These are phyloP conservation scores for Alternaria consortialis DNA, from an alignment of 2,329 filamentous ascomycete genomes.

Conservation along the genomic window DNA sequence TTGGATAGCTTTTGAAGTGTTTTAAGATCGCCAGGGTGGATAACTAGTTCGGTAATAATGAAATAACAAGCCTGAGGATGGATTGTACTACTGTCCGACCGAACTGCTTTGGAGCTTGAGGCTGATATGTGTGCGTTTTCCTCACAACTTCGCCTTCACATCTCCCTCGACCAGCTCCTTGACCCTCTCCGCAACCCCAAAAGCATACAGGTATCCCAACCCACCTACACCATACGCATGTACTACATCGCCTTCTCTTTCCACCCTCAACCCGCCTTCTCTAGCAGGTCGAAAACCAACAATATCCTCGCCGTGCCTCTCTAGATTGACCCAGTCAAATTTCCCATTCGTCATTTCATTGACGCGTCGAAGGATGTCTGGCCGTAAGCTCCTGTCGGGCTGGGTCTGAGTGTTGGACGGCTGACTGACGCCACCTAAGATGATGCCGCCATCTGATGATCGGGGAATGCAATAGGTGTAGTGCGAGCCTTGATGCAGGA, in stretches of 20 bases:
- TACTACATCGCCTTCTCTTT: background rate
- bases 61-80: no score
- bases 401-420: background rate
- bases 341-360: background rate
- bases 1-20: slow-evolving; percentile 21
- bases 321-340: background rate
- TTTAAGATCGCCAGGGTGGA: rapidly evolving
- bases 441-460: background rate
- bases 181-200: background rate
- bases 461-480: background rate
- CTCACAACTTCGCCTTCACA: background rate
- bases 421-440: background rate
- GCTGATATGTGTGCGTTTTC: background rate
- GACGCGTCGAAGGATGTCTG: background rate
- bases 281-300: background rate
- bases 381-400: background rate
- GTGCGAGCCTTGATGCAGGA: background rate
- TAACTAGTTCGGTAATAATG: background rate
- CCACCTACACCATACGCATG: background rate
- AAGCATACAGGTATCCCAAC: background rate
- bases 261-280: background rate
- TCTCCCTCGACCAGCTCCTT: background rate
- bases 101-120: background rate
- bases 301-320: background rate
- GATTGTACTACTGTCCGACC: background rate